These are phyloP conservation scores for Coemansia sp. DNA, from an alignment of 192 early-diverging fungal species.

Conservation along the genomic window DNA sequence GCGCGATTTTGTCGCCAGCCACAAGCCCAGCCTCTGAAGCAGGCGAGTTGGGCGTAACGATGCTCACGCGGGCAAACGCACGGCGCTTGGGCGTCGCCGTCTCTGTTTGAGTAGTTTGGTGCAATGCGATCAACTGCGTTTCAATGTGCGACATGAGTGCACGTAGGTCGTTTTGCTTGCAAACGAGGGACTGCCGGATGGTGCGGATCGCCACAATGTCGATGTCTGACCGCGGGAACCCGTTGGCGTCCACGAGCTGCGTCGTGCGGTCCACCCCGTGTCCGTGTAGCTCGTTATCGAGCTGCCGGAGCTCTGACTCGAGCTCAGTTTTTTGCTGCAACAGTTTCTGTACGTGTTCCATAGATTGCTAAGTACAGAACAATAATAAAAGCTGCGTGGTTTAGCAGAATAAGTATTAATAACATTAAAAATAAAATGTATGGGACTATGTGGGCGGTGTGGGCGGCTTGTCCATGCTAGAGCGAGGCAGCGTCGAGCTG, in stretches of 20 bases:
- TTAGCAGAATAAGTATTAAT: too few species aligned
- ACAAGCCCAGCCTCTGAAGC: slow-evolving; percentile 37
- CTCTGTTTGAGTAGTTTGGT: slow-evolving; percentile 7
- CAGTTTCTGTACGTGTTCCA: slow-evolving; percentile 36
- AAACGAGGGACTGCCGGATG: slow-evolving; percentile 54
- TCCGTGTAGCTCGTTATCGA: slow-evolving; percentile 21
- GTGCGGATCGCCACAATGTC: slow-evolving; percentile 62
- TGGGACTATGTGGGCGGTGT: not conserved
- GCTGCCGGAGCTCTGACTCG: slow-evolving; percentile 33
- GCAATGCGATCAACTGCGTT: slow-evolving; percentile 50
- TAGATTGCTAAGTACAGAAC: too few species aligned
- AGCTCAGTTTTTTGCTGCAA: slow-evolving; percentile 31
- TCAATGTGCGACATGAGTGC: slow-evolving; percentile 60
- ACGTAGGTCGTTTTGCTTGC: slow-evolving; percentile 60
- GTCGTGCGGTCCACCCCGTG: slow-evolving; percentile 56
- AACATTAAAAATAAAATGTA: too few species aligned
- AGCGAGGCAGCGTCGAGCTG: slow-evolving; percentile 13
- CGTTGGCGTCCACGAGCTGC: slow-evolving; percentile 58
- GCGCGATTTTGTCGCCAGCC: slow-evolving; percentile 36
- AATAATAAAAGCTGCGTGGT: too few species aligned
- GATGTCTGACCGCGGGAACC: slow-evolving; percentile 69
- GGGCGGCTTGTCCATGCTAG: slow-evolving; percentile 23
- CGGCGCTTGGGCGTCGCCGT: not conserved
- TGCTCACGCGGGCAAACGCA: slow-evolving; percentile 47
- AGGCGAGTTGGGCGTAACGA: slow-evolving; percentile 37